Evolutionary conservation across 148 eudicot species (phyloP).

Genomic region (Fagopyrum esculentum): DNA sequence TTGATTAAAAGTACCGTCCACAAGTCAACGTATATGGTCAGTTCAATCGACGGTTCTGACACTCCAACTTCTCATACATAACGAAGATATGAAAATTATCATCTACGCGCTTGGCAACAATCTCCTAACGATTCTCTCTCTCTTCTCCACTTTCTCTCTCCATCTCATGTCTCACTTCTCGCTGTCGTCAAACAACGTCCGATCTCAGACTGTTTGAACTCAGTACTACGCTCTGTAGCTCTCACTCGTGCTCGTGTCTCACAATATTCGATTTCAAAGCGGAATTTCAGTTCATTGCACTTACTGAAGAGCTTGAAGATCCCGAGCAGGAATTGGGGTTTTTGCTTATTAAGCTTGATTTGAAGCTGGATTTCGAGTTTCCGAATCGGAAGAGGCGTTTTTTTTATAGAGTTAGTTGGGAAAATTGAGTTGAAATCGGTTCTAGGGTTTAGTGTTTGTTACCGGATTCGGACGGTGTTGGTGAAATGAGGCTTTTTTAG

Average conservation of each 20-base stretch:
- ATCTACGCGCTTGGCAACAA: neutral
- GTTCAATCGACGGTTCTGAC: neutral
- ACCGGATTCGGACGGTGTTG: neutral
- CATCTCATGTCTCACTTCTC: neutral
- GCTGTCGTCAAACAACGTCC: neutral
- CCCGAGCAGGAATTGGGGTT: neutral
- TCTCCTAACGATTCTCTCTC: neutral
- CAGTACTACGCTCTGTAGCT: neutral
- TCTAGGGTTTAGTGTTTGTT: constrained; percentile 18
- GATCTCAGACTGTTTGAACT: neutral
- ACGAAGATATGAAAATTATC: neutral
- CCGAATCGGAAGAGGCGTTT: neutral
- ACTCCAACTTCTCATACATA: neutral
- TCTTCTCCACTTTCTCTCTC: neutral
- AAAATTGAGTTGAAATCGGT: neutral
- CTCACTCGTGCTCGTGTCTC: neutral
- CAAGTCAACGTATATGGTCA: neutral
- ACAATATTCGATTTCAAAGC: neutral
- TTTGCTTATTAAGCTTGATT: constrained; percentile 3
- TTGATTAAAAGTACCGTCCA: neutral
- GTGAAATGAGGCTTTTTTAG: neutral
- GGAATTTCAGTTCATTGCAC: neutral
- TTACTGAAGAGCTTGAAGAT: constrained; percentile 7
- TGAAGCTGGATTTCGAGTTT: constrained; percentile 3
- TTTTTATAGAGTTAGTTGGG: neutral